Evolutionary conservation across 2,329 filamentous ascomycete genomes (phyloP), one percentile per base, ranked within the genome.

Genomic region (Didymella keratinophila): DNA sequence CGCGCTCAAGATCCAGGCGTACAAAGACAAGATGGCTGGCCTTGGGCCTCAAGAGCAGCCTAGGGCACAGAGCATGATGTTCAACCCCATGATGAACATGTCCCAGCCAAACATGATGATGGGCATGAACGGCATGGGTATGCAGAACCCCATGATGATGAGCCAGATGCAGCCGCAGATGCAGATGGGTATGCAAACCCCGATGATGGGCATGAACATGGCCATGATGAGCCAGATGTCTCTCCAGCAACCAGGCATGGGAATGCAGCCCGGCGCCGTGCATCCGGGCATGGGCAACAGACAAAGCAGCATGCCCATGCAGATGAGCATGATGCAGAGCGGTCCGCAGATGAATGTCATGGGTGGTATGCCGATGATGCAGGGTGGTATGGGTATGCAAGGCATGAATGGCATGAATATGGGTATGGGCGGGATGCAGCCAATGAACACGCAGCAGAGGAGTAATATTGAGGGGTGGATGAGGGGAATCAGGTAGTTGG

Each of bases 1-100:
- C 11, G 70, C 70, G 34, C 67, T 66, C 20, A 76, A 72, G 49
- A 75, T 75, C n/a, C 72, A 76, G 21, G 71, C 75, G 1, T 79
- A 78, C 63, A 76, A 75, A 52, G 65, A 74, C 18, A 65, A 61
- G n/a, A 64, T 72, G 63, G 58, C 67, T 4, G 71, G 71, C 21
- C 51, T 62, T 7, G 43, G 3, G 37, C 64, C n/a, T 41, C 51
- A 25, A 43, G 58, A 36, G 27, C 64, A 50, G 37, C 44, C 53
- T 12, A 36, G 52, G 3, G 42, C 28, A 14, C 62, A 52, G 23
- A 63, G 56, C 39, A 61, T 61, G 56, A 58, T 67, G 64, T 61
- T 62, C 48, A 66, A 60, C 57, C 47, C 52, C 28, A 63, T 61
- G 52, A 67, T 73, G 65, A 55, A 46, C 45, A 50, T 51, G 34